These are phyloP conservation scores for Begonia peltatifolia DNA, from an alignment of 306 rosid species.

Conservation along the genomic window DNA sequence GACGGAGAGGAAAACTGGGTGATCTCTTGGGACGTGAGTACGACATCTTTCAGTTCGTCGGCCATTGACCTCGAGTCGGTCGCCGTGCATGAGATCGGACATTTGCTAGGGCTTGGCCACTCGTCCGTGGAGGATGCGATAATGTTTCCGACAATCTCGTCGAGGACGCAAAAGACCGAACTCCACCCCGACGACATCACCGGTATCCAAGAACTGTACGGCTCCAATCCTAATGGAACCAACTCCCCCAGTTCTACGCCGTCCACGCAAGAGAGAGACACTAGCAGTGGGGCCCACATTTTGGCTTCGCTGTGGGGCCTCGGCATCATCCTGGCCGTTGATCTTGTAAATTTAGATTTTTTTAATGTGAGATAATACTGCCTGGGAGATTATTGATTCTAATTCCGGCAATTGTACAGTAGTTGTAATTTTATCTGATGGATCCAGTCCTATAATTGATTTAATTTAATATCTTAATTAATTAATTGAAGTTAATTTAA, in stretches of 20 bases:
- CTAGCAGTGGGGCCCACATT: conserved; percentile 13
- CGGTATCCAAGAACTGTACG: conserved; percentile 64
- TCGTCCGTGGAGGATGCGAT: conserved; percentile 60
- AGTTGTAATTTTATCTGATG: too few species aligned
- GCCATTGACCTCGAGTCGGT: conserved; percentile 77
- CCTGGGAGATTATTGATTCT: too few species aligned
- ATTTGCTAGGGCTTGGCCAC: conserved; percentile 70
- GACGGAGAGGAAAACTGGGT: conserved; percentile 71
- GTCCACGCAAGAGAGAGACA: conserved; percentile 21
- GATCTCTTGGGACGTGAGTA: conserved; percentile 34
- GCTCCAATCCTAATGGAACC: conserved; percentile 42
- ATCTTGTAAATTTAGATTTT: too few species aligned
- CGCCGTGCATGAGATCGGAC: conserved; percentile 91
- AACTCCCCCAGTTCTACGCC: conserved; percentile 13
- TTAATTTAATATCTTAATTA: too few species aligned
- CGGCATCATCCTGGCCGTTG: conserved; percentile 3
- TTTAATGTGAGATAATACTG: too few species aligned
- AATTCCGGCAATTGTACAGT: too few species aligned
- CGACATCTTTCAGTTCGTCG: conserved; percentile 13
- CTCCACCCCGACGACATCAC: conserved; percentile 40
- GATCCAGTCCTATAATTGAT: too few species aligned
- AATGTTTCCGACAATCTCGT: conserved; percentile 65
- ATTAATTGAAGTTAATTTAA: too few species aligned
- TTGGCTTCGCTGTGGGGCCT: conserved; percentile 13
- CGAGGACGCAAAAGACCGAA: conserved; percentile 47